A percentile compares a stretch with the other conserved stretches of the same genome.
Evolutionary conservation across 2,329 filamentous ascomycete species (phyloP).

Genomic region (Corniculantispora saksenae): DNA sequence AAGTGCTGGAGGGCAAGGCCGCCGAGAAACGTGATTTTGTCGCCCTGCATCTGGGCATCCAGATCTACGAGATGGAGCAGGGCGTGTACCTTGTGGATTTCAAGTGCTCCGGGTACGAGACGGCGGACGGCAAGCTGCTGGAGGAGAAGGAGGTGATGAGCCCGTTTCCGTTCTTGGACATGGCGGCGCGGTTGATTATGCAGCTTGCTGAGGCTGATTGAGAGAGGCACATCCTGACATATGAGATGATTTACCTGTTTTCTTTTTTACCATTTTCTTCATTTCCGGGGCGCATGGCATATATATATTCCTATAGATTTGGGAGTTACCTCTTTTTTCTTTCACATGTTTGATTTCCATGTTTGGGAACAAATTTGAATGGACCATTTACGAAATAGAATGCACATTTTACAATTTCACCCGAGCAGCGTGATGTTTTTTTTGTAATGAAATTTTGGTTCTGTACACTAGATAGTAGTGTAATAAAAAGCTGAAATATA

Average conservation of each 20-base stretch:
- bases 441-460: neutral
- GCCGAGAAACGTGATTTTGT: conserved; percentile 63
- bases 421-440: neutral
- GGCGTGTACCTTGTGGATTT: conserved; percentile 97
- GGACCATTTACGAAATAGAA: neutral
- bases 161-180: conserved; percentile 93
- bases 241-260: neutral
- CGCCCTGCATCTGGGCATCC: conserved; percentile 94
- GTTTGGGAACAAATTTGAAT: neutral
- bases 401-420: neutral
- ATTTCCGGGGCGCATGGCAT: neutral
- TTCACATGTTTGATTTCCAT: neutral
- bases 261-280: neutral
- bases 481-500: neutral
- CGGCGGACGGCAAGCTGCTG: conserved; percentile 67
- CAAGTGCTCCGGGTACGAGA: conserved; percentile 97
- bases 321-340: neutral
- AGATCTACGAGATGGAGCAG: conserved; percentile 90
- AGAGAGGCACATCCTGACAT: neutral
- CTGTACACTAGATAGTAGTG: conserved; percentile 10
- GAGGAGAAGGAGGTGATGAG: conserved; percentile 95
- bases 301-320: neutral
- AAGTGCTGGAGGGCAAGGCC: conserved; percentile 41
- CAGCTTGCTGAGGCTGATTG: conserved; percentile 74
- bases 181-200: conserved; percentile 89